These are phyloP conservation scores for Ascochyta fabae DNA, from an alignment of 2,329 filamentous ascomycete species.

Conservation along the genomic window DNA sequence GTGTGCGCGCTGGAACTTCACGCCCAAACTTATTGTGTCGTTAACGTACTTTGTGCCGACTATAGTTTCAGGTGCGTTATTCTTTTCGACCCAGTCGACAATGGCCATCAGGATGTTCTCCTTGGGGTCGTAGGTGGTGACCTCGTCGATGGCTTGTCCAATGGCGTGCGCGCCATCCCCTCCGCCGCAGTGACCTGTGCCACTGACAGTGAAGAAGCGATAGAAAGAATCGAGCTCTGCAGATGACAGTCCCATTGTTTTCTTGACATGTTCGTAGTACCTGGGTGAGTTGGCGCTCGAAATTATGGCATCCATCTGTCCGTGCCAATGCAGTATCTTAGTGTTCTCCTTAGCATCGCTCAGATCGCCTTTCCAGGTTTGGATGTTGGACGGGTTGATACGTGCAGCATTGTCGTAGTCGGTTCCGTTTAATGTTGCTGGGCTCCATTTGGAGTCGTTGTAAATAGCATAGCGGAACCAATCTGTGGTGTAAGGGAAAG, in stretches of 20 bases:
- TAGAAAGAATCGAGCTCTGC: constrained; percentile 53
- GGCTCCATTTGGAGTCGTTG: constrained; percentile 54
- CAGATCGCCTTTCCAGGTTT: constrained; percentile 53
- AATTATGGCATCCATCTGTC: constrained; percentile 54
- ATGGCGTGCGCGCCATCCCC: constrained; percentile 55
- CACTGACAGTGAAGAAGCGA: constrained; percentile 60
- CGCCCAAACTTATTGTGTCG: constrained; percentile 34
- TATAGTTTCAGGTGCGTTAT: constrained; percentile 50
- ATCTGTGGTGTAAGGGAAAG: constrained; percentile 54
- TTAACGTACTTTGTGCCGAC: constrained; percentile 43
- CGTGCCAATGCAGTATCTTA: constrained; percentile 58
- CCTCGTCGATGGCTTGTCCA: constrained; percentile 31
- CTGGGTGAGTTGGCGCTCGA: constrained; percentile 53
- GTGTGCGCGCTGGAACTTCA: constrained; percentile 44
- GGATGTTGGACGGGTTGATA: constrained; percentile 48
- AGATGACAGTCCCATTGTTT: constrained; percentile 49
- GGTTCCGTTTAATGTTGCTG: constrained; percentile 45
- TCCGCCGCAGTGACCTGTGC: constrained; percentile 59
- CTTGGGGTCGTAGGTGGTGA: constrained; percentile 42
- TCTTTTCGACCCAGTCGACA: constrained; percentile 56
- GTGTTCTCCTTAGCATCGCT: constrained; percentile 47
- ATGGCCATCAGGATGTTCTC: constrained; percentile 57
- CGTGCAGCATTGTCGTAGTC: constrained; percentile 51
- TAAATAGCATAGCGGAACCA: constrained; percentile 60
- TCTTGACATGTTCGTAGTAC: constrained; percentile 58